Evolutionary conservation across 345 rosid genomes (phyloP).

Genomic region (Populus alba): DNA sequence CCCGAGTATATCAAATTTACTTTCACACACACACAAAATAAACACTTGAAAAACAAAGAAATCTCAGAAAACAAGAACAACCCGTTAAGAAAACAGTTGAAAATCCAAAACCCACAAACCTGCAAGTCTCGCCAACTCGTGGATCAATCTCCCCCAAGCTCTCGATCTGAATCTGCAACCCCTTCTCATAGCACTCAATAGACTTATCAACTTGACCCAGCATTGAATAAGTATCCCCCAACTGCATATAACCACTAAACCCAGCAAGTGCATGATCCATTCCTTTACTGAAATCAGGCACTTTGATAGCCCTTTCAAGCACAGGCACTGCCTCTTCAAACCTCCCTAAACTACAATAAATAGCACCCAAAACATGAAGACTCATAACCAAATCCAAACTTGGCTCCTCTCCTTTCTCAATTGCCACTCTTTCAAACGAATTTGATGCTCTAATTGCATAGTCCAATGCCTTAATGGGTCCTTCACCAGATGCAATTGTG

Average conservation of each 20-base stretch:
- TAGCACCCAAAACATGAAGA: slow-evolving; percentile 90
- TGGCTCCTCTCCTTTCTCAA: slow-evolving; percentile 45
- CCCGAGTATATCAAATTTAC: not conserved
- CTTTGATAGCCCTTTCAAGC: slow-evolving; percentile 73
- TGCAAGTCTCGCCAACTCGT: slow-evolving; percentile 98
- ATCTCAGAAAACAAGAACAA: not conserved
- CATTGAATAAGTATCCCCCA: slow-evolving; percentile 95
- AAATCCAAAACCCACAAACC: slow-evolving; percentile 38
- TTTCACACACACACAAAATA: not conserved
- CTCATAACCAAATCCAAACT: slow-evolving; percentile 94
- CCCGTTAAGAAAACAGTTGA: not conserved
- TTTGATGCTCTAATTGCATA: slow-evolving; percentile 85
- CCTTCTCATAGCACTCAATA: slow-evolving; percentile 77
- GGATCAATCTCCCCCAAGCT: slow-evolving; percentile 93
- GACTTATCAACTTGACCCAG: slow-evolving; percentile 90
- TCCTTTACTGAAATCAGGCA: slow-evolving; percentile 69
- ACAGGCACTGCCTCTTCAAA: slow-evolving; percentile 92
- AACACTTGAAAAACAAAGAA: not conserved
- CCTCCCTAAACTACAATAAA: slow-evolving; percentile 87
- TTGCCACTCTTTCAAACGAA: slow-evolving; percentile 67
- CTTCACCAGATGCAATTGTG: slow-evolving; percentile 91
- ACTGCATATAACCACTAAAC: slow-evolving; percentile 94
- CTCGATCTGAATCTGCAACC: slow-evolving; percentile 93
- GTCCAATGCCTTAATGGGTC: slow-evolving; percentile 82
- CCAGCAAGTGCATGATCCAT: slow-evolving; percentile 89